These are phyloP conservation scores for Gossypium arboreum DNA, from an alignment of 345 rosid genomes.

Conservation along the genomic window DNA sequence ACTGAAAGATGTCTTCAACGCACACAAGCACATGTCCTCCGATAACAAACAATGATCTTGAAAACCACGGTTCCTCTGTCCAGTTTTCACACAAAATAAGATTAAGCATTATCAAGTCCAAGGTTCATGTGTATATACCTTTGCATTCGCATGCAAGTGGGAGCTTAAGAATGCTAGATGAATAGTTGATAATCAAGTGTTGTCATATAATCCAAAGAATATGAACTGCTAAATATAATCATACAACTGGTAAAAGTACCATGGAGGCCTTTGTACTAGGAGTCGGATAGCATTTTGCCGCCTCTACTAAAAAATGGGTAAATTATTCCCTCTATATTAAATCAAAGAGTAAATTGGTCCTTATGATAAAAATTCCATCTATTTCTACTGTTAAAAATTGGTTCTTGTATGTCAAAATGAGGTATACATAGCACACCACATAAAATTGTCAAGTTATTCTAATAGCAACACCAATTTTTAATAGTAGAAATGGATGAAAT, in stretches of 20 bases:
- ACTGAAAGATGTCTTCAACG: constrained; percentile 66
- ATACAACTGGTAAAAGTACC: neutral
- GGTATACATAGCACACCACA: too few species aligned
- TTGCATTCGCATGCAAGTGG: neutral
- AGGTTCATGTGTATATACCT: neutral
- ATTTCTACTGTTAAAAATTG: too few species aligned
- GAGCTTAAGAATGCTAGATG: neutral
- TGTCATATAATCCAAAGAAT: neutral
- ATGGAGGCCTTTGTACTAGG: too few species aligned
- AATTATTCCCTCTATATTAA: too few species aligned
- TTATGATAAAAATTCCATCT: too few species aligned
- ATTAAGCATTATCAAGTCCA: neutral
- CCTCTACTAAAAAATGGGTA: too few species aligned
- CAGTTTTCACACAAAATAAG: constrained; percentile 18
- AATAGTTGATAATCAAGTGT: neutral
- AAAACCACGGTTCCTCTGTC: constrained; percentile 66
- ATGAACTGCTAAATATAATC: neutral
- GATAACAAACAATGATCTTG: constrained; percentile 70
- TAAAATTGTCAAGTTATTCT: too few species aligned
- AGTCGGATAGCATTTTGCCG: too few species aligned
- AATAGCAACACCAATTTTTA: too few species aligned
- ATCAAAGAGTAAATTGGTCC: too few species aligned
- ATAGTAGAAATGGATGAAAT: too few species aligned
- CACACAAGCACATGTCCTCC: constrained; percentile 63
- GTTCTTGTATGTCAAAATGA: too few species aligned